Percentiles rank a stretch among this genome's conserved stretches.
These are phyloP conservation scores for Pugionium dolabratum DNA, from an alignment of 345 rosid species.

Conservation along the genomic window DNA sequence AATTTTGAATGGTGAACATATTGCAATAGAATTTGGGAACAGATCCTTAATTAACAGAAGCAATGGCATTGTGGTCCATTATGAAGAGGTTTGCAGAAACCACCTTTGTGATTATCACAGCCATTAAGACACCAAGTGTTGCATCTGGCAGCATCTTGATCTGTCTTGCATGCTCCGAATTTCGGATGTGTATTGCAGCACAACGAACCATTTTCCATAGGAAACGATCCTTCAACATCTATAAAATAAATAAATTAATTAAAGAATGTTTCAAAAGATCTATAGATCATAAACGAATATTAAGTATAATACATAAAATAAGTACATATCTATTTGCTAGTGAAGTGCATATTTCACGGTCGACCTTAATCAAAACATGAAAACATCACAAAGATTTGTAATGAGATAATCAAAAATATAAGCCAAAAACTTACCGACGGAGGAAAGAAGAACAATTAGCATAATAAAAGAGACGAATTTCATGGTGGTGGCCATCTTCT, in stretches of 20 bases:
- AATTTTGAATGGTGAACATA: not conserved
- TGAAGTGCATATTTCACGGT: not conserved
- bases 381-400: not conserved
- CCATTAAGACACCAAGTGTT: conserved; percentile 16
- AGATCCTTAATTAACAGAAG: conserved; percentile 7
- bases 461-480: conserved; percentile 4
- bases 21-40: not conserved
- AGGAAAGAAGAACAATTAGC: conserved; percentile 13
- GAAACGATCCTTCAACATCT: conserved; percentile 10
- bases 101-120: conserved; percentile 26
- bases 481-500: not conserved
- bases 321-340: not conserved
- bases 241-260: not conserved
- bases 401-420: not conserved
- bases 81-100: conserved; percentile 22
- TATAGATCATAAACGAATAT: not conserved
- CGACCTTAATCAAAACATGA: not conserved
- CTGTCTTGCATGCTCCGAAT: conserved; percentile 5
- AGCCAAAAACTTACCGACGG: conserved; percentile 12
- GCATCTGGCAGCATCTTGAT: not conserved
- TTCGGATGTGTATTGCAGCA: conserved; percentile 21
- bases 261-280: conserved; percentile 1
- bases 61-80: conserved; percentile 22
- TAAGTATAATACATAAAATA: not conserved
- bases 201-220: conserved; percentile 8